Percentiles rank a stretch among this genome's conserved stretches.
phyloP scores from a whole-genome alignment of 352 stramenopile genomes.

The Pythium rishiriense region DNA sequence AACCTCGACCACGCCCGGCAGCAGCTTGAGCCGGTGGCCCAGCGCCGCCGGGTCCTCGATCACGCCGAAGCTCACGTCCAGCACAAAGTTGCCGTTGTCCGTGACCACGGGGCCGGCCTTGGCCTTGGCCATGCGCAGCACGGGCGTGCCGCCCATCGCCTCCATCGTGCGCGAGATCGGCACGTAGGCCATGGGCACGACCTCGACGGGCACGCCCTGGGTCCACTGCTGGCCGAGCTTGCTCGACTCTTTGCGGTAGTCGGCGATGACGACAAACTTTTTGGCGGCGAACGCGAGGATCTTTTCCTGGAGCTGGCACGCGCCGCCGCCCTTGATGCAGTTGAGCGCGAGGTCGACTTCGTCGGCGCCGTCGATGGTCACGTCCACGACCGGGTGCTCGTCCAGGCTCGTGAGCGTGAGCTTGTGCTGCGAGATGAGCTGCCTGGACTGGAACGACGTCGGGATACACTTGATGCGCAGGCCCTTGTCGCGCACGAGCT shows the following conservation, averaged over 20 bases:
- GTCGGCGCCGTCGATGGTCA: constrained; percentile 98
- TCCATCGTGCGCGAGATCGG: constrained; percentile 85
- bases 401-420: constrained; percentile 83
- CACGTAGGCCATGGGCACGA: constrained; percentile 97
- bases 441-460: constrained; percentile 97
- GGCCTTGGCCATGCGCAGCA: constrained; percentile 84
- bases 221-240: constrained; percentile 87
- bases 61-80: constrained; percentile 86
- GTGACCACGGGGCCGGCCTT: constrained; percentile 97
- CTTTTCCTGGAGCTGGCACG: constrained; percentile 94
- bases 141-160: constrained; percentile 49
- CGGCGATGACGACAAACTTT: constrained; percentile 98
- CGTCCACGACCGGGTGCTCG: constrained; percentile 91
- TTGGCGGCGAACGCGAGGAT: constrained; percentile 94
- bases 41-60: constrained; percentile 72
- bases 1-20: constrained; percentile 88
- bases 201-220: constrained; percentile 95
- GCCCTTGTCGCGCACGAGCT: constrained; percentile 91
- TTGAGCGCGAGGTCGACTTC: constrained; percentile 97
- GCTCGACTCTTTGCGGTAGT: constrained; percentile 92
- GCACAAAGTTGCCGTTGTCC: constrained; percentile 94
- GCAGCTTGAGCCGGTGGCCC: constrained; percentile 68
- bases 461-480: constrained; percentile 97
- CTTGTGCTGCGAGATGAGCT: constrained; percentile 84
- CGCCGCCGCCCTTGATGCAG: constrained; percentile 98